Evolutionary conservation across 2,329 filamentous ascomycete genomes (phyloP), one percentile per base, ranked within the genome.

Genomic region (Ceratocystis eucalypticola): DNA sequence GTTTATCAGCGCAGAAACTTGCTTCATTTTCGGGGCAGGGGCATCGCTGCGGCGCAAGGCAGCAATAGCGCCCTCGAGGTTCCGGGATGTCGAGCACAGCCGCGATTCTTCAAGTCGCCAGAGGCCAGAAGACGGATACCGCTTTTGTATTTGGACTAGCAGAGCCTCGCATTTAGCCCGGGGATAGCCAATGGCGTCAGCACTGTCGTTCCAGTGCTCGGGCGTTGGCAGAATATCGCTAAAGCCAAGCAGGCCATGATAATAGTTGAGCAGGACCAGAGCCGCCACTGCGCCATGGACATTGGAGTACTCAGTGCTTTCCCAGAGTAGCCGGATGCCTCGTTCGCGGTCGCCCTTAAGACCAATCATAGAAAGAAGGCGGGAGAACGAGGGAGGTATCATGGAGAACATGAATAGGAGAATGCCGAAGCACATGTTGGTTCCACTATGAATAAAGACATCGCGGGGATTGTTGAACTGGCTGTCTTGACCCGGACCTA

Each of bases 281-380:
- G 88, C 90, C 0, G 92, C 87, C 73, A 97, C 87, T 5, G 89
- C 93, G n/a, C 92, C 93, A 72, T 96, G 95, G 72, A 97, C 83
- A 74, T 96, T 96, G 69, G 86, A 77, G 74, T 92, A 94, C 62
- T 86, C 85, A 25, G 90, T 91, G 12, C 91, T 89, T 73, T 89
- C 86, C 94, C 94, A 99, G 3, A 99, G 84, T 84, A 96, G 88
- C 48, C 82, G 80, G 41, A 96, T 80, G 8, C 92, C 94, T 48
- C 87, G 82, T 69, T 90, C 85, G 55, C 92, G 87, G 73, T 97
- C 92, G 41, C 94, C 94, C 69, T 84, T 86, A 77, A 97, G 97
- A 0, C 94, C 94, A 37, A 96, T 88, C 53, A 97, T 87, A 68
- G 87, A 89, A 3, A 97, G 80, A 0, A 99, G 82, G 66, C 85